Base-by-base conservation (phyloP, 331 rosid species). In the Acacia concinna region DNA sequence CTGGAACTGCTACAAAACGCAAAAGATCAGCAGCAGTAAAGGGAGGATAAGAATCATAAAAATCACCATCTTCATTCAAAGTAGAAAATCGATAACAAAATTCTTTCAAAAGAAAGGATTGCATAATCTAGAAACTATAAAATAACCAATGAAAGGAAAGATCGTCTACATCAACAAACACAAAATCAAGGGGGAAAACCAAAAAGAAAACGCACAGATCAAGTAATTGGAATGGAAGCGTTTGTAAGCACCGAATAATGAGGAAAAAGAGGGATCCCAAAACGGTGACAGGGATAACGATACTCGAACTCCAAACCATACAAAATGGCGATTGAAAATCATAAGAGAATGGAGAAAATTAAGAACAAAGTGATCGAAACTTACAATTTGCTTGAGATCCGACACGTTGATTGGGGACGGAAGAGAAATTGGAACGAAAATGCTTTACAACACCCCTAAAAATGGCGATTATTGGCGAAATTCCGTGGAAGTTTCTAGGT, bases 401-500 rank as follows among this genome's bases (percentile, higher is more conserved):
- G 15, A 34, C 60, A 54, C 21, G 21, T 14, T 13, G 27, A 38
- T 6, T 15, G 31, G 2, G 5, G 34, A 73, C 27, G 44, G 71
- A 68, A 30, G 35, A n/a, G 57, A 25, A 18, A 35, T 66, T 44
- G 21, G 27, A 37, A 18, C 5, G 41, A 30, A 46, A 81, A 35
- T 14, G 8, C 31, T 51, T 31, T 41, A 44, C 65, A 20, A 77
- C 4, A 73, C 46, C 76, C 85, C 86, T 75, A 76, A 79, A 46
- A n/a, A 66, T 79, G 75, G 63, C 25, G 7, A 9, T n/a, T 12
- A 25, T 65, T 78, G 79, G 47, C 71, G 49, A 64, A 68, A 31
- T 35, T 82, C 67, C 69, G 75, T 59, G 21, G 92, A 83, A 86
- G 82, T 1, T 89, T 89, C 94, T 68, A 85, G 88, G 83, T 68